Percentiles rank a stretch among this genome's conserved stretches.
Conservation (phyloP, 2,329 filamentous ascomycete genomes). For the Alternaria postmessia region DNA sequence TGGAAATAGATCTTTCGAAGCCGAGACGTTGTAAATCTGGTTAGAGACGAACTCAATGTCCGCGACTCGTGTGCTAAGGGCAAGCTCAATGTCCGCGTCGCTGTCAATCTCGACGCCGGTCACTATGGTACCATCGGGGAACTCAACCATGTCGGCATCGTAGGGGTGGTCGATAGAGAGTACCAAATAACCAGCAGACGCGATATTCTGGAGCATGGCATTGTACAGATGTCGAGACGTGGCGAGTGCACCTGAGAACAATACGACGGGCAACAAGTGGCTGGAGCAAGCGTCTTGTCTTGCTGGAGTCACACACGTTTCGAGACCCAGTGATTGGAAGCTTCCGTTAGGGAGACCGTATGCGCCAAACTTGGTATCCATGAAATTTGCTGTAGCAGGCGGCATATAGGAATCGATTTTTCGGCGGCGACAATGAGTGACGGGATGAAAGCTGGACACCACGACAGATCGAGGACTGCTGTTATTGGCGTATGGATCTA, state of each 20-base stretch:
- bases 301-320: slow-evolving; percentile 21
- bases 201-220: slow-evolving; percentile 55
- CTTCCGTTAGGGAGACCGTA: slow-evolving; percentile 40
- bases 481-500: slow-evolving; percentile 33
- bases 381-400: slow-evolving; percentile 27
- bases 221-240: slow-evolving; percentile 56
- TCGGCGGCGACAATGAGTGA: slow-evolving; percentile 21
- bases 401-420: slow-evolving; percentile 32
- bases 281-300: not conserved
- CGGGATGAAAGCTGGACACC: slow-evolving; percentile 36
- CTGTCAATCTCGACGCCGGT: slow-evolving; percentile 34
- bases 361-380: slow-evolving; percentile 30
- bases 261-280: slow-evolving; percentile 33
- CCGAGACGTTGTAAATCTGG: slow-evolving; percentile 25
- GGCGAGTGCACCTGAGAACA: slow-evolving; percentile 59
- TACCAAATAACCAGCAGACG: slow-evolving; percentile 58
- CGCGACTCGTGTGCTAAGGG: slow-evolving; percentile 29
- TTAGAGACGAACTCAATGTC: slow-evolving; percentile 34
- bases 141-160: slow-evolving; percentile 59
- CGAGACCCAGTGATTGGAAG: slow-evolving; percentile 27
- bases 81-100: slow-evolving; percentile 31
- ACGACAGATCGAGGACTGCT: slow-evolving; percentile 28
- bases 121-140: slow-evolving; percentile 53
- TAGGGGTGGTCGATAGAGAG: slow-evolving; percentile 61
- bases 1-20: slow-evolving; percentile 8